phyloP scores from a whole-genome alignment of 495 filamentous ascomycete genomes.

The Parachaetomium inaequale region DNA sequence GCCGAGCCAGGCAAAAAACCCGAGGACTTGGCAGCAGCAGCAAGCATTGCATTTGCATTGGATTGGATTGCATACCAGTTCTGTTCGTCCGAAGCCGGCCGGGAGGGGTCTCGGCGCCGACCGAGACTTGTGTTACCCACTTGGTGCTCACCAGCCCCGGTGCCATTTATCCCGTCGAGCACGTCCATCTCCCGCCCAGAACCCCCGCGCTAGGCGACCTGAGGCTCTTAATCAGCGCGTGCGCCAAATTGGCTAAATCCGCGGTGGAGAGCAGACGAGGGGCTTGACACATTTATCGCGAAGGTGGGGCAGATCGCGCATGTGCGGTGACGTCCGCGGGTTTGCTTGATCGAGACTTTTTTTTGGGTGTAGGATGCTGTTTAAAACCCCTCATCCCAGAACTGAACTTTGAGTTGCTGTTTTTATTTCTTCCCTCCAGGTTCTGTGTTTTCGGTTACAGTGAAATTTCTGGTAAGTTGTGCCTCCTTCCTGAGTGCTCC shows the following conservation, averaged over 20 bases:
- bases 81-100: constrained; percentile 14
- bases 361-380: not conserved
- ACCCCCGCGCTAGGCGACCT: constrained; percentile 11
- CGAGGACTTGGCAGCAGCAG: not conserved
- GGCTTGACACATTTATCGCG: constrained; percentile 4
- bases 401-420: not conserved
- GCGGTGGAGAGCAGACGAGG: constrained; percentile 15
- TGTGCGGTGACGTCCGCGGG: constrained; percentile 3
- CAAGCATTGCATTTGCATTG: constrained; percentile 1
- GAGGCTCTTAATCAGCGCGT: constrained; percentile 24
- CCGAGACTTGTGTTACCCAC: not conserved
- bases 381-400: not conserved
- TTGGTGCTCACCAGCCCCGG: not conserved
- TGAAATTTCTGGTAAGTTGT: constrained; percentile 7
- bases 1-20: constrained; percentile 15
- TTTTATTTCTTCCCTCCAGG: not conserved
- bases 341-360: not conserved
- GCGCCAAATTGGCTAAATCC: constrained; percentile 23
- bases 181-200: constrained; percentile 8
- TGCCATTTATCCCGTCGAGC: constrained; percentile 3
- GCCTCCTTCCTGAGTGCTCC: not conserved
- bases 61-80: constrained; percentile 7
- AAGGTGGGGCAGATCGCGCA: constrained; percentile 6
- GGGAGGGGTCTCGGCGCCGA: not conserved
- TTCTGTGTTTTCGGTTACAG: not conserved